These are phyloP conservation scores for Thymus quinquecostatus DNA, from an alignment of 257 asterid genomes.

Conservation along the genomic window DNA sequence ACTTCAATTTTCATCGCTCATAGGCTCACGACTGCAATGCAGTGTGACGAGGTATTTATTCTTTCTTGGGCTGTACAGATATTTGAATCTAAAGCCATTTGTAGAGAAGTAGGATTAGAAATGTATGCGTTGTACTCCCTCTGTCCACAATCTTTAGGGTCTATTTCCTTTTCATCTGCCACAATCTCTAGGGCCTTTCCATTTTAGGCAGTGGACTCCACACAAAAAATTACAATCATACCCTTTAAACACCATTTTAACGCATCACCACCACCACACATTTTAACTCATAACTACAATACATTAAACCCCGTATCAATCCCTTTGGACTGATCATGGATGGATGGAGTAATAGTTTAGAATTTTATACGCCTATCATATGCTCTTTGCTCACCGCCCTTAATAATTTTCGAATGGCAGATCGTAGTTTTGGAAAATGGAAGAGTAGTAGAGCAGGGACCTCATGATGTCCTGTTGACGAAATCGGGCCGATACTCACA, in stretches of 20 bases:
- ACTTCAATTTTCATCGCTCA: slow-evolving; percentile 93
- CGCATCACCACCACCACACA: too few species aligned
- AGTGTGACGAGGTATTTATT: slow-evolving; percentile 84
- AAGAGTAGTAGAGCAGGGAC: slow-evolving; percentile 91
- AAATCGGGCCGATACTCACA: slow-evolving; percentile 86
- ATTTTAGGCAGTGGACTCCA: too few species aligned
- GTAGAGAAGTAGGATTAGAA: neutral
- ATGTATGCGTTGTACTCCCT: neutral
- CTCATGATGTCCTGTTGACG: slow-evolving; percentile 82
- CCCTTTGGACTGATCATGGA: too few species aligned
- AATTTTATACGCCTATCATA: too few species aligned
- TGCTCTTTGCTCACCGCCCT: neutral
- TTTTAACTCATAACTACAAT: too few species aligned
- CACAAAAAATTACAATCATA: too few species aligned
- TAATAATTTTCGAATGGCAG: slow-evolving; percentile 42
- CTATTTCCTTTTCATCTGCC: too few species aligned
- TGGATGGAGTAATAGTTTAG: too few species aligned
- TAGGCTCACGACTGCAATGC: slow-evolving; percentile 99
- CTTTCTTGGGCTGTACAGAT: neutral
- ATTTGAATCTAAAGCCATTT: neutral
- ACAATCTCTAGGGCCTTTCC: too few species aligned
- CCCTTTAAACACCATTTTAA: too few species aligned
- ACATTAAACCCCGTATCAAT: too few species aligned
- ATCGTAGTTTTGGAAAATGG: slow-evolving; percentile 91
- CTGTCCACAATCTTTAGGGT: too few species aligned